Conservation (phyloP, 805 yeast species). For the Kregervanrija fluxuum region DNA sequence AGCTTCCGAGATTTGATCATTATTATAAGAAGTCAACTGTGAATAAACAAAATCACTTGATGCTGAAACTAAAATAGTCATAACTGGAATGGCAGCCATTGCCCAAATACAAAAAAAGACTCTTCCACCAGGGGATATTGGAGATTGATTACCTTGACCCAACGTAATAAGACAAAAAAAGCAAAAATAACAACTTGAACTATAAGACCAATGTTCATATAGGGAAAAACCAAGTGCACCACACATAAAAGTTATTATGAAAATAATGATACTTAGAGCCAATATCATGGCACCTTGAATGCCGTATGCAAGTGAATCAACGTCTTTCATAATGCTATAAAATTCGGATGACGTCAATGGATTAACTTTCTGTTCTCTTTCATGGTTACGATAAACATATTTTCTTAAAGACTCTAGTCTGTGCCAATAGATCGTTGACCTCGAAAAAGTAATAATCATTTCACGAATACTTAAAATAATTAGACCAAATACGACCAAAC, state of each 20-base stretch:
- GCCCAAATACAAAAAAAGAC: constrained; percentile 78
- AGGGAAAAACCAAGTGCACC: constrained; percentile 62
- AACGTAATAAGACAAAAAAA: constrained; percentile 70
- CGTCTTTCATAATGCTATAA: constrained; percentile 48
- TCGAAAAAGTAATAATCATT: constrained; percentile 52
- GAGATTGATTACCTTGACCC: constrained; percentile 77
- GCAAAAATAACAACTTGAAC: constrained; percentile 67
- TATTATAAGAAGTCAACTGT: constrained; percentile 16
- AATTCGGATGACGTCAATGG: constrained; percentile 36
- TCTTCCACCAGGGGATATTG: constrained; percentile 56
- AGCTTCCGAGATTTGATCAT: constrained; percentile 10
- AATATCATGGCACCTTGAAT: constrained; percentile 35
- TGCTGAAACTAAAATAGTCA: constrained; percentile 73
- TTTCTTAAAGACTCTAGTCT: constrained; percentile 46
- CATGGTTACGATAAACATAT: constrained; percentile 20
- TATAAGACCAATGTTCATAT: constrained; percentile 67
- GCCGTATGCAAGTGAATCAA: constrained; percentile 35
- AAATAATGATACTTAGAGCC: constrained; percentile 33
- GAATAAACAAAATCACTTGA: constrained; percentile 54
- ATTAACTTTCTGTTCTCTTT: background rate
- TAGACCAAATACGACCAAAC: constrained; percentile 68
- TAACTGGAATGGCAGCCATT: constrained; percentile 73
- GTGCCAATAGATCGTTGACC: constrained; percentile 63
- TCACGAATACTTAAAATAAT: constrained; percentile 63
- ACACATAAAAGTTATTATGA: constrained; percentile 57